Evolutionary conservation across 805 yeast genomes (phyloP), one percentile per base, ranked within the genome.

Genomic region (Blastobotrys parvus): DNA sequence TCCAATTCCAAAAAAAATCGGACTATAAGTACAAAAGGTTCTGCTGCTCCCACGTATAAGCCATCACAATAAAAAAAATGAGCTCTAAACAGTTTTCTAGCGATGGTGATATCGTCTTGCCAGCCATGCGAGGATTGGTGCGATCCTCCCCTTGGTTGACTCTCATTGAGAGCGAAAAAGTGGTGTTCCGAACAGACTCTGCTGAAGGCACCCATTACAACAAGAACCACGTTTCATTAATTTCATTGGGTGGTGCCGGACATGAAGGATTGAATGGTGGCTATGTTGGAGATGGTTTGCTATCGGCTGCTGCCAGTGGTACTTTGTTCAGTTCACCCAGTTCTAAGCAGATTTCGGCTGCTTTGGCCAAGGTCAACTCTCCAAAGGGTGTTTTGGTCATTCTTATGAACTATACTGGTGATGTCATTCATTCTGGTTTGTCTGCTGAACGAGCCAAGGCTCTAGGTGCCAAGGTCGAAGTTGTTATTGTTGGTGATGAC

Each of bases 211-310:
- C 46, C 15, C 42, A 44, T 8, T 33, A 48, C 31, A 39, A 47
- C 17, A 41, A 45, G n/a, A 37, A 48, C 31, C 64, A 42, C 55
- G 82, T 88, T 35, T 74, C 85, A 4, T 56, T 89, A 39, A 65
- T 89, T 21, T 79, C 95, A 27, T 96, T 97, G 46, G 97, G 97
- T 44, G 97, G 97, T 21, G 78, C 89, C 11, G 97, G 97, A 38
- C 97, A 89, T 58, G 97, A 89, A 63, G 97, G 97, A 20, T 71
- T 88, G 3, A 97, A 90, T 57, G 89, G 85, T 6, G 97, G 95
- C 0, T 89, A 78, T 60, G 88, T 89, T 18, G 97, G 97, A 10
- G 71, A 77, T 11, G 94, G 94, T 39, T 65, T 82, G 52, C 62
- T 89, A 33, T 86, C 84, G 51, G 94, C 80, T 33, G 97, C 95